These are phyloP conservation scores for Penicillium argentinense DNA, from an alignment of 495 filamentous ascomycete genomes.

Conservation along the genomic window DNA sequence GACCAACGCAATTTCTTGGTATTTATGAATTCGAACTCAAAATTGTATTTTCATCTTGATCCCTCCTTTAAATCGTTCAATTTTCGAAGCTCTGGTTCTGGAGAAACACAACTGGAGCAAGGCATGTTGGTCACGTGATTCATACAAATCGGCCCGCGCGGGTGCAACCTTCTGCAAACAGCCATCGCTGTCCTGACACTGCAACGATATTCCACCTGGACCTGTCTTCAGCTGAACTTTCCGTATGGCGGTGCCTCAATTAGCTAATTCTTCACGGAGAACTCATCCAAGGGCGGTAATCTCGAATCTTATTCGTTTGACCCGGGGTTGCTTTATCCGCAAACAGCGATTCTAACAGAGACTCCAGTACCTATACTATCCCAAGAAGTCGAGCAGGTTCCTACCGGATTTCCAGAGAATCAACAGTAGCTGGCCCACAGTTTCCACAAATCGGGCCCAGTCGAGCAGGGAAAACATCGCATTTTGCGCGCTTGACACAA, in stretches of 20 bases:
- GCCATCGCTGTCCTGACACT: too few relatives aligned
- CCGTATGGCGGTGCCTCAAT: background rate
- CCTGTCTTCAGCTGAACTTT: background rate
- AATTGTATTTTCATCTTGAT: too few relatives aligned
- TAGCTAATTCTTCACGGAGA: background rate
- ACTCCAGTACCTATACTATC: conserved; percentile 9
- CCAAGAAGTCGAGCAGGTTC: background rate
- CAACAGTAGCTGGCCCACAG: background rate
- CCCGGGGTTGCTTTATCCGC: conserved; percentile 13
- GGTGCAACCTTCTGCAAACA: conserved; percentile 31
- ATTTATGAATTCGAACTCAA: too few relatives aligned
- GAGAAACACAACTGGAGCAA: too few relatives aligned
- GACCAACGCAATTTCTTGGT: too few relatives aligned
- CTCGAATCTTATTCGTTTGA: background rate
- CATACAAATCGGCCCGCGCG: background rate
- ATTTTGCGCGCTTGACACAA: background rate
- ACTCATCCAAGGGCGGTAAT: too few relatives aligned
- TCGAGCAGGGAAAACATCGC: background rate
- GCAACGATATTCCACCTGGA: conserved; percentile 10
- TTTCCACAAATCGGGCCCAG: background rate
- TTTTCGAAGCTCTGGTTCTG: too few relatives aligned
- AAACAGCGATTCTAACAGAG: conserved; percentile 20
- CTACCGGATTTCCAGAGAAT: conserved; percentile 7
- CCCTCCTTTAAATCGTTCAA: too few relatives aligned
- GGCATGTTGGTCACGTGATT: conserved; percentile 21